phyloP scores from a whole-genome alignment of 805 yeast species.

The Schwanniomyces sp. region DNA sequence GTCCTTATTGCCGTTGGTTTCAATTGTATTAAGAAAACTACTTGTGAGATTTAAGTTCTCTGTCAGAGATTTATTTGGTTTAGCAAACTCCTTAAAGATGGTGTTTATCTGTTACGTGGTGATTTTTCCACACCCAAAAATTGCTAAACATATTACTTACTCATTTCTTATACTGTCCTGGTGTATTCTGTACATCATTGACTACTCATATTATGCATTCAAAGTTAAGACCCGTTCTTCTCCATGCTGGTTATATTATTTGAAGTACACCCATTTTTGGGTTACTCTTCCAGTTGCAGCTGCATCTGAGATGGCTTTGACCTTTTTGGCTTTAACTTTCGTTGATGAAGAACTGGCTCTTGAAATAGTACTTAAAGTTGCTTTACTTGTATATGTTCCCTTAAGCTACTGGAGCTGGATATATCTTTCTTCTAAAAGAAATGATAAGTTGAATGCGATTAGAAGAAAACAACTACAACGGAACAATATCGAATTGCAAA shows the following conservation, averaged over 20 bases:
- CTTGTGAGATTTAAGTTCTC: conserved; percentile 11
- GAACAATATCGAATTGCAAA: background rate
- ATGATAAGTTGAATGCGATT: conserved; percentile 17
- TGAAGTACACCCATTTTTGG: conserved; percentile 34
- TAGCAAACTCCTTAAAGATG: conserved; percentile 30
- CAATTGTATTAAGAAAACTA: conserved; percentile 16
- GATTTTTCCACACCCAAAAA: conserved; percentile 39
- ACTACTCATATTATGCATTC: conserved; percentile 36
- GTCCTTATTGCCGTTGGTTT: conserved; percentile 31
- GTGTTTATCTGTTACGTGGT: conserved; percentile 42
- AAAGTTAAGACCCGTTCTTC: conserved; percentile 33
- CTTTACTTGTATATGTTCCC: conserved; percentile 34
- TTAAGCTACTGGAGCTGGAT: conserved; percentile 34
- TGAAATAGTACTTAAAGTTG: conserved; percentile 25
- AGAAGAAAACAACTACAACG: conserved; percentile 16
- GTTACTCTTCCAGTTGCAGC: conserved; percentile 33
- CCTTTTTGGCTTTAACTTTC: conserved; percentile 36
- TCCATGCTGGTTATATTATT: conserved; percentile 35
- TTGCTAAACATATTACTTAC: conserved; percentile 43
- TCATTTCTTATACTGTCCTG: conserved; percentile 37
- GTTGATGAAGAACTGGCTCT: conserved; percentile 21
- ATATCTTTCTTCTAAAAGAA: conserved; percentile 21
- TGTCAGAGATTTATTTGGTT: conserved; percentile 23
- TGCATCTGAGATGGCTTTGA: conserved; percentile 32
- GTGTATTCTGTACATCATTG: conserved; percentile 33